Percentiles rank a stretch among this genome's conserved stretches.
phyloP scores from a whole-genome alignment of 2,329 filamentous ascomycete species.

The Nannizziopsis barbatae region DNA sequence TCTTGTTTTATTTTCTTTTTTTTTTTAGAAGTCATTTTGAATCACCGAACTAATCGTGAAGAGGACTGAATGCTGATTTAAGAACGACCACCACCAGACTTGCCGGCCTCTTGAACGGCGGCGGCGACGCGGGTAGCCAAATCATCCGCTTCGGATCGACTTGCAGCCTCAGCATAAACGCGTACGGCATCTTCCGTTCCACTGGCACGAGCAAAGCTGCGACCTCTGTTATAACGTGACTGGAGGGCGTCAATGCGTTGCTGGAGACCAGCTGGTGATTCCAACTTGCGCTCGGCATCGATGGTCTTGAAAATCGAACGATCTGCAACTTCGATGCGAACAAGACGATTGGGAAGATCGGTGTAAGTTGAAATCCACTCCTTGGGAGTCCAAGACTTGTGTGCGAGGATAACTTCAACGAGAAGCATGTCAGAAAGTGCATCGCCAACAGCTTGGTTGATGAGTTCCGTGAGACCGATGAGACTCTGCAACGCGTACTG shows the following conservation, averaged over 20 bases:
- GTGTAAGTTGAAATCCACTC: constrained; percentile 91
- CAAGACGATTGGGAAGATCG: constrained; percentile 89
- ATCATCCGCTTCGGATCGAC: constrained; percentile 79
- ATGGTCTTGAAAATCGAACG: constrained; percentile 83
- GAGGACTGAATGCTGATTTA: neutral
- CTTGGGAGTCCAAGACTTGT: constrained; percentile 80
- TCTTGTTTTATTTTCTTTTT: neutral
- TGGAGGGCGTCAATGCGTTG: constrained; percentile 77
- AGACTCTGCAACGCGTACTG: constrained; percentile 80
- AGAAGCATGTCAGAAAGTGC: constrained; percentile 92
- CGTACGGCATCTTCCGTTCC: constrained; percentile 94
- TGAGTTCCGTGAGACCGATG: constrained; percentile 70
- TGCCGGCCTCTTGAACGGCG: constrained; percentile 54
- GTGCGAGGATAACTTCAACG: constrained; percentile 88
- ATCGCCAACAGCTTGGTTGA: constrained; percentile 97
- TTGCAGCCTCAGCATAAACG: constrained; percentile 90
- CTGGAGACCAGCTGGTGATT: constrained; percentile 67
- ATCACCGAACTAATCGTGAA: neutral
- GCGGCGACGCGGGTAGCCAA: constrained; percentile 71
- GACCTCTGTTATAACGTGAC: constrained; percentile 78
- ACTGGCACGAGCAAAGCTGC: constrained; percentile 82
- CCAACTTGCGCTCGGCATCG: constrained; percentile 80
- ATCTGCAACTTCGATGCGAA: constrained; percentile 79
- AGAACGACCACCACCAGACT: neutral
- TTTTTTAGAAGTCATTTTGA: neutral